Evolutionary conservation across 2,329 filamentous ascomycete genomes (phyloP).

Genomic region (Raffaelea deltoideospora): DNA sequence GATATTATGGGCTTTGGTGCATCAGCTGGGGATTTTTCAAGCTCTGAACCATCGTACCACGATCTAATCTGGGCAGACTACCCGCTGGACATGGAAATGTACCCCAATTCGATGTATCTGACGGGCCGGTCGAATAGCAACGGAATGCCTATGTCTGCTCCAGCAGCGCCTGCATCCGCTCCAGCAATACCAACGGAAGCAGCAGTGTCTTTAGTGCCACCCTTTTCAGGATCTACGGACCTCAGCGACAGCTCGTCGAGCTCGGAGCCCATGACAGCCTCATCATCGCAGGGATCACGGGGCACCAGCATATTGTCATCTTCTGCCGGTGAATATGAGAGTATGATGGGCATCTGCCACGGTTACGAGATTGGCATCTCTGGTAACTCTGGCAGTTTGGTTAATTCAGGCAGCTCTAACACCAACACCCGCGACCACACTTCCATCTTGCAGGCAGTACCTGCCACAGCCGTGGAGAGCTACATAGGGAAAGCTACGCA

Average conservation of each 20-base stretch:
- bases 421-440: constrained; percentile 4
- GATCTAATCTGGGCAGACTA: constrained; percentile 30
- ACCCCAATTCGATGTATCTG: constrained; percentile 18
- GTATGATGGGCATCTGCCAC: background rate
- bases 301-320: constrained; percentile 33
- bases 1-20: constrained; percentile 20
- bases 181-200: too few relatives aligned
- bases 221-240: constrained; percentile 18
- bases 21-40: constrained; percentile 16
- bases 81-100: constrained; percentile 27
- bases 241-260: constrained; percentile 25
- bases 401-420: background rate
- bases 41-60: constrained; percentile 22
- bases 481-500: too few relatives aligned
- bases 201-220: too few relatives aligned
- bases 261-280: constrained; percentile 25
- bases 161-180: too few relatives aligned
- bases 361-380: background rate
- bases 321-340: constrained; percentile 22
- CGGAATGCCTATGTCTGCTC: constrained; percentile 5
- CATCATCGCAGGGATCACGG: constrained; percentile 26
- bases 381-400: background rate
- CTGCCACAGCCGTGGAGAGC: too few relatives aligned
- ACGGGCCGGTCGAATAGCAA: constrained; percentile 16
- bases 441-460: constrained; percentile 15